Evolutionary conservation across 2,329 filamentous ascomycete genomes (phyloP).

Genomic region (Xylariaceae sp.): DNA sequence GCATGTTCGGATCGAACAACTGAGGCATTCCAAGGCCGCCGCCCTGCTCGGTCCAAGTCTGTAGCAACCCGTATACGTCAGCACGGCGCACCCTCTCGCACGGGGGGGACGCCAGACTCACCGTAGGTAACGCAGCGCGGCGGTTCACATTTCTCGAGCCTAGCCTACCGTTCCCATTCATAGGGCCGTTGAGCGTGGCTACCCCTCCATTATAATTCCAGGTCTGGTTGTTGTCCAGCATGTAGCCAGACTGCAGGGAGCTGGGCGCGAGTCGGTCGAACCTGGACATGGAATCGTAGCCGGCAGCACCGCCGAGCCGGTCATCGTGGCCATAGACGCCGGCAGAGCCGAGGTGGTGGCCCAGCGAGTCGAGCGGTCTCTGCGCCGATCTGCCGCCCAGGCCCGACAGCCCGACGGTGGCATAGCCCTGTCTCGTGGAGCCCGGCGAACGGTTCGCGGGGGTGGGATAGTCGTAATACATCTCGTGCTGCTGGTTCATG

Average conservation of each 20-base stretch:
- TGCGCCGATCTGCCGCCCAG: constrained; percentile 56
- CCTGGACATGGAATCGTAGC: constrained; percentile 41
- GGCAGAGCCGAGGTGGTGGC: constrained; percentile 48
- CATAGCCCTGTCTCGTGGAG: constrained; percentile 56
- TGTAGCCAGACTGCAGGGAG: constrained; percentile 36
- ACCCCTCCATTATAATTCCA: constrained; percentile 72
- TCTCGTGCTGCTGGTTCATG: constrained; percentile 51
- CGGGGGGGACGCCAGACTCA: constrained; percentile 39
- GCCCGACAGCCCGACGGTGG: constrained; percentile 47
- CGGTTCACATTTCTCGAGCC: constrained; percentile 41
- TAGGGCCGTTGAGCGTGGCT: constrained; percentile 51
- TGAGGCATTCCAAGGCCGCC: constrained; percentile 31
- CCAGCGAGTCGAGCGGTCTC: constrained; percentile 69
- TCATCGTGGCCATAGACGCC: constrained; percentile 64
- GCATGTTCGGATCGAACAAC: constrained; percentile 27
- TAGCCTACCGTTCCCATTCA: constrained; percentile 55
- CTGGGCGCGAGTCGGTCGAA: constrained; percentile 28
- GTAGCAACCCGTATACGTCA: constrained; percentile 7
- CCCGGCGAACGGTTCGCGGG: constrained; percentile 63
- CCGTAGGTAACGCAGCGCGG: constrained; percentile 61
- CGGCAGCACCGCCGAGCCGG: constrained; percentile 51
- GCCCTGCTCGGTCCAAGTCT: constrained; percentile 46
- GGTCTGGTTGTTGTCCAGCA: constrained; percentile 64
- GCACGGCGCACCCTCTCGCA: constrained; percentile 4
- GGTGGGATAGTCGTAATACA: constrained; percentile 64